Conservation (phyloP, 1,139 yeast genomes). For the Casaregolazyma lundiana region DNA sequence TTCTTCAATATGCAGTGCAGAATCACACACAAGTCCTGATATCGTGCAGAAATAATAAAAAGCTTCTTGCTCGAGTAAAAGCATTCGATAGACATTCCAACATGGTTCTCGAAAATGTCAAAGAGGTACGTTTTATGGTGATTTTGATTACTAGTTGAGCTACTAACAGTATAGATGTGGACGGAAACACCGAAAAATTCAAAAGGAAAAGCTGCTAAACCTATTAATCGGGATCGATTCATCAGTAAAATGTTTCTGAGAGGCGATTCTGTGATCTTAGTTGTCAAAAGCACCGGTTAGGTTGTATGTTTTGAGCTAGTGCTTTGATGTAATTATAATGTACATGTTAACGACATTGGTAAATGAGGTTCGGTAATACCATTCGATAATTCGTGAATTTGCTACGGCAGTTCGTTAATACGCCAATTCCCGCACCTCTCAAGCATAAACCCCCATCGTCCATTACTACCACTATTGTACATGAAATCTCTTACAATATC, state of each 20-base stretch:
- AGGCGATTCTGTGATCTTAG: constrained; percentile 91
- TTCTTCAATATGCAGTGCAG: constrained; percentile 74
- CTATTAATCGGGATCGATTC: constrained; percentile 75
- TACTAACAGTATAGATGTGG: constrained; percentile 48
- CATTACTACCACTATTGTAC: background rate
- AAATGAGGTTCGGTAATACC: too few relatives aligned
- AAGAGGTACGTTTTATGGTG: constrained; percentile 46
- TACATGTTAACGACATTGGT: too few relatives aligned
- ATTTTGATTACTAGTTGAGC: too few relatives aligned
- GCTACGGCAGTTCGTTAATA: too few relatives aligned
- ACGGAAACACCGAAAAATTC: constrained; percentile 61
- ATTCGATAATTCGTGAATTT: too few relatives aligned
- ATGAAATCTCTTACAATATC: background rate
- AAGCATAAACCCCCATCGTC: too few relatives aligned
- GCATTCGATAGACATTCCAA: constrained; percentile 97
- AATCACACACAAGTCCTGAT: constrained; percentile 75
- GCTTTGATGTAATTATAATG: background rate
- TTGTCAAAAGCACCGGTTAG: constrained; percentile 39
- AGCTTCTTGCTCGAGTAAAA: constrained; percentile 80
- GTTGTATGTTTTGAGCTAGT: background rate
- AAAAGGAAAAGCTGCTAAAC: constrained; percentile 67
- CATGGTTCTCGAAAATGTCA: constrained; percentile 86
- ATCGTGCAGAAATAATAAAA: constrained; percentile 89
- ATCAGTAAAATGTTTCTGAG: constrained; percentile 85
- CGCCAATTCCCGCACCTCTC: too few relatives aligned